A percentile compares a stretch with the other conserved stretches of the same genome.
Evolutionary conservation across 495 filamentous ascomycete genomes (phyloP).

Genomic region (Tirmania nivea): DNA sequence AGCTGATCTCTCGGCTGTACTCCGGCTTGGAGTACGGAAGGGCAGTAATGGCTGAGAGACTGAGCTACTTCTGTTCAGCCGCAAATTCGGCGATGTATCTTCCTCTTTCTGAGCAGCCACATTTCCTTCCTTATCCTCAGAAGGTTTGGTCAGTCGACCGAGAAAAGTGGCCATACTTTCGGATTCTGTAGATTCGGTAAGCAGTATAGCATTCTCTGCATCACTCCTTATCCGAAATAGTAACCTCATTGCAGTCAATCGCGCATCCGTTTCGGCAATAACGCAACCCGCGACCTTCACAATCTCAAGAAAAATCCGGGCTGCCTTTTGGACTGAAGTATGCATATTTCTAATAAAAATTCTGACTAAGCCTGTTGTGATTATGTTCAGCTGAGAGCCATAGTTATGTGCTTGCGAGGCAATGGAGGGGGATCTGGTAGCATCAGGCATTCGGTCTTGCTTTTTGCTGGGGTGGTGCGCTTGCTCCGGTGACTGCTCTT

Average conservation of each 20-base stretch:
- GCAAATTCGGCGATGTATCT: conserved; percentile 11
- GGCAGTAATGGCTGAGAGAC: conserved; percentile 11
- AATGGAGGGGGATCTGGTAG: conserved; percentile 10
- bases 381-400: conserved; percentile 29
- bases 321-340: conserved; percentile 29
- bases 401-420: conserved; percentile 18
- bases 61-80: conserved; percentile 14
- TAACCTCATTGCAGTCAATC: conserved; percentile 60
- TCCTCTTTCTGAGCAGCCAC: conserved; percentile 2
- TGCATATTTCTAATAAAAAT: conserved; percentile 42
- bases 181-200: conserved; percentile 42
- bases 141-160: conserved; percentile 34
- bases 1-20: conserved; percentile 5
- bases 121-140: conserved; percentile 7
- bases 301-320: conserved; percentile 31
- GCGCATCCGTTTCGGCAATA: conserved; percentile 38
- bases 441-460: conserved; percentile 1
- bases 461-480: background rate
- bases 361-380: conserved; percentile 30
- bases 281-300: conserved; percentile 36
- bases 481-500: conserved; percentile 2
- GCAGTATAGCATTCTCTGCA: conserved; percentile 45
- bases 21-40: conserved; percentile 8
- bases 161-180: conserved; percentile 49
- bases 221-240: conserved; percentile 70